Conservation (phyloP, 192 early-diverging fungal species). For the Linnemannia elongata region DNA sequence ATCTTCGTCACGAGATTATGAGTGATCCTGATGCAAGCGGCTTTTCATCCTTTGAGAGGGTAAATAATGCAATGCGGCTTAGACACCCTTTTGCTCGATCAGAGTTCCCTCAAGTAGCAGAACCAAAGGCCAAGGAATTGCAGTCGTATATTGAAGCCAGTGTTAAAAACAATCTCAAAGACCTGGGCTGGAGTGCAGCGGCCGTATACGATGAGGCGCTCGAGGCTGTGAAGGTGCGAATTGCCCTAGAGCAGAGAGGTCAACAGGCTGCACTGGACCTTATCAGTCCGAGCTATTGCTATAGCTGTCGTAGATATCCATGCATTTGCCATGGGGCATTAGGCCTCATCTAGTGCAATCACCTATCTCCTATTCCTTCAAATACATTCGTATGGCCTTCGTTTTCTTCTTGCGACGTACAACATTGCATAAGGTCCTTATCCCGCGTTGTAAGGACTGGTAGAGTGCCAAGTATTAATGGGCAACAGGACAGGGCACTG, state of each 20-base stretch:
- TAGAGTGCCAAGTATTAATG: background rate
- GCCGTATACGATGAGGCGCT: slow-evolving; percentile 18
- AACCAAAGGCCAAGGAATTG: slow-evolving; percentile 25
- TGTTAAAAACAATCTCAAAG: slow-evolving; percentile 3
- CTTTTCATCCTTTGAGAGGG: slow-evolving; percentile 20
- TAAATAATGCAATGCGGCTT: slow-evolving; percentile 23
- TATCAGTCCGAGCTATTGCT: slow-evolving; percentile 22
- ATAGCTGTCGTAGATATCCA: slow-evolving; percentile 17
- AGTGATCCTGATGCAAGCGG: slow-evolving; percentile 20
- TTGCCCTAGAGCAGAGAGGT: slow-evolving; percentile 15
- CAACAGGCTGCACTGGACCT: slow-evolving; percentile 40
- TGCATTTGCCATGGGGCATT: background rate
- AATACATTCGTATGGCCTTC: background rate
- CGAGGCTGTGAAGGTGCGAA: slow-evolving; percentile 6
- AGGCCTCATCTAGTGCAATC: slow-evolving; percentile 12
- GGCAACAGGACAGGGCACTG: background rate
- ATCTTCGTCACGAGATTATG: slow-evolving; percentile 41
- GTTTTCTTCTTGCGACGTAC: background rate
- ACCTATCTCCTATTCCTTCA: background rate
- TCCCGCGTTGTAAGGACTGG: background rate
- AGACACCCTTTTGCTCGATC: slow-evolving; percentile 33
- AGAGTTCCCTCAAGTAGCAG: slow-evolving; percentile 26
- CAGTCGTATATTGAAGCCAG: slow-evolving; percentile 14
- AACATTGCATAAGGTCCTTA: background rate
- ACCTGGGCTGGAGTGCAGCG: slow-evolving; percentile 20